Evolutionary conservation across 306 rosid genomes (phyloP).

Genomic region (Castanopsis chinensis): DNA sequence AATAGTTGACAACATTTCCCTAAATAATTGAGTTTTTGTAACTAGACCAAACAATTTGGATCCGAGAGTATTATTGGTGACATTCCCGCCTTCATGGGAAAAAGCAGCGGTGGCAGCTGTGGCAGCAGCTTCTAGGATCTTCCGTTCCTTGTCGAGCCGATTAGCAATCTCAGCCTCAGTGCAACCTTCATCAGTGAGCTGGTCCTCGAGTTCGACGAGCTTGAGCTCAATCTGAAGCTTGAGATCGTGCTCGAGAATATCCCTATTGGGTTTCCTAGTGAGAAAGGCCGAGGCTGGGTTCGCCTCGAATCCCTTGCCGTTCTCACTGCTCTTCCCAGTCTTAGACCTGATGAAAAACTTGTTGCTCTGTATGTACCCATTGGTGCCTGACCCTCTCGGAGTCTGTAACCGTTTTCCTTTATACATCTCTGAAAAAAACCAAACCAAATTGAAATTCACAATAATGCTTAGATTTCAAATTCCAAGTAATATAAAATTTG

Average conservation of each 20-base stretch:
- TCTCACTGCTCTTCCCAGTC: slow-evolving; percentile 58
- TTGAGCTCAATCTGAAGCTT: slow-evolving; percentile 96
- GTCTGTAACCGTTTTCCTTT: slow-evolving; percentile 94
- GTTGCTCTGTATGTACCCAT: slow-evolving; percentile 86
- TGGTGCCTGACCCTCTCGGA: slow-evolving; percentile 95
- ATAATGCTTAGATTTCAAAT: too few relatives aligned
- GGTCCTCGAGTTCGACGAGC: slow-evolving; percentile 78
- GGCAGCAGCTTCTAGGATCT: slow-evolving; percentile 47
- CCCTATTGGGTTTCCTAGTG: slow-evolving; percentile 62
- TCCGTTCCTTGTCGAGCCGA: slow-evolving; percentile 60
- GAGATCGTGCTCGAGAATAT: slow-evolving; percentile 88
- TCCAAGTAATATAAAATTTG: too few relatives aligned
- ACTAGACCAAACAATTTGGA: too few relatives aligned
- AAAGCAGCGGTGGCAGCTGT: neutral
- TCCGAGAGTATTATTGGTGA: slow-evolving; percentile 25
- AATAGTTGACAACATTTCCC: too few relatives aligned
- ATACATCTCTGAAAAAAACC: slow-evolving; percentile 48
- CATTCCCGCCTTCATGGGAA: slow-evolving; percentile 36
- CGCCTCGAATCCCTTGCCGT: slow-evolving; percentile 61
- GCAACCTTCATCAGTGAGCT: slow-evolving; percentile 75
- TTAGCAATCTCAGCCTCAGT: slow-evolving; percentile 63
- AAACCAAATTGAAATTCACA: too few relatives aligned
- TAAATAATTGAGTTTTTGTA: too few relatives aligned
- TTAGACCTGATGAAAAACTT: slow-evolving; percentile 75
- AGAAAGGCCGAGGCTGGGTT: slow-evolving; percentile 70